Evolutionary conservation across 257 asterid genomes (phyloP), one percentile per base, ranked within the genome.

Genomic region (Fraxinus americana): DNA sequence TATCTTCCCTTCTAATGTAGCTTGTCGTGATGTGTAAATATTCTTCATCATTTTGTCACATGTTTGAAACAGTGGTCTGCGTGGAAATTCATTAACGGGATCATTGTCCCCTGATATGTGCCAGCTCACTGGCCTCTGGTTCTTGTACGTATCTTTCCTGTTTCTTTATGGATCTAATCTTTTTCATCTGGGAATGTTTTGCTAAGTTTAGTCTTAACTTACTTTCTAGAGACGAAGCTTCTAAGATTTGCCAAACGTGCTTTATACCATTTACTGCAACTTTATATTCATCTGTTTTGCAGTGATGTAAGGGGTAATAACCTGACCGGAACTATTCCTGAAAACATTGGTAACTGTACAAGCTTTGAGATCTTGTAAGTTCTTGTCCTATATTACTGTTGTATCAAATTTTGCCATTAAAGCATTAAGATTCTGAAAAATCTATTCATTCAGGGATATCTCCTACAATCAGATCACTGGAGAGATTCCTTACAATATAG

Each of bases 101-200:
- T 89, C 95, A 10, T 80, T 96, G 82, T 93, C 99, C 67, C 86
- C 98, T 43, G 99, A 96, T 82, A 90, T 96, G 84, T 96, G 99
- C 88, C 96, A 93, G 82, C 79, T 96, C 81, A 93, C 96, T 30
- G 98, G 99, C 67, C 90, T 96, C 86, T 96, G 99, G 99, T 96
- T 92, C 71, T 96, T 96, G 99, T 96, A 89, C 79, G 99, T 88
- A 41, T 32, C 54, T 11, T 36, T 12, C 65, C 4, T 72, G 36
- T 66, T 63, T 39, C 63, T 32, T 36, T 13, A 11, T 69, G 10
- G 30, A 8, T 21, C 13, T 27, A 17, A 54, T 52, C 25, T 70
- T n/a, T 59, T 43, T n/a, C 17, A 36, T 11, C 7, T 2, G 16
- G 16, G 11, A 12, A 16, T 45, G 17, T 23, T 23, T 61, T 17